Base-by-base conservation (phyloP, 1,139 yeast genomes). In the Candida sanyaensis region DNA sequence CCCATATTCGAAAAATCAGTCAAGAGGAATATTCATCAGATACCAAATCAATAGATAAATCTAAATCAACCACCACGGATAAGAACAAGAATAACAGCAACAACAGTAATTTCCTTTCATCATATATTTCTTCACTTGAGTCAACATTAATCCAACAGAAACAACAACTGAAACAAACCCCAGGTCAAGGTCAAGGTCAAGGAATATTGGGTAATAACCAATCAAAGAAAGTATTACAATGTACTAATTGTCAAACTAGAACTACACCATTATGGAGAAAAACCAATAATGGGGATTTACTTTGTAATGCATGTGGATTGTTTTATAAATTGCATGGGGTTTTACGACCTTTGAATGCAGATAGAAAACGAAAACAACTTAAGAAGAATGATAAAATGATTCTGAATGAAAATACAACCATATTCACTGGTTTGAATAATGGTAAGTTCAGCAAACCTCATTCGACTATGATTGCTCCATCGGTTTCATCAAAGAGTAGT, bases 251-350 rank as follows among this genome's bases (percentile, higher is more conserved):
- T 55, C 72, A 69, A 42, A 75, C 80, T 8, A 66, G 63, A 49
- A 74, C 80, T 2, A 75, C 80, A 2, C 80, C 80, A 4, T 60
- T 75, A 12, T 75, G 80, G 80, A 62, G 80, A 42, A 73, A 71
- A 50, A 64, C 77, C n/a, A 69, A 65, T 55, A 65, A 66, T 43
- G 79, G 80, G 2, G 77, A 72, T 48, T 64, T 75, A 44, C 61
- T 75, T 31, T 75, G 80, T 55, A 75, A 75, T 55, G 80, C 80
- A 0, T 75, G 80, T 57, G 80, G 80, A 3, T 65, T 75, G 45
- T 75, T 75, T 54, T 73, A 71, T 56, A 74, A 73, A 55, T 62
- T 75, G 42, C 79, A 75, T 55, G 79, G 80, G 3, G 75, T 73
- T 2, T 67, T 73, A 54, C 60, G 80, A 33, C 80, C 80, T 5